Evolutionary conservation across 2,329 filamentous ascomycete genomes (phyloP).

Genomic region (Madurella mycetomatis): DNA sequence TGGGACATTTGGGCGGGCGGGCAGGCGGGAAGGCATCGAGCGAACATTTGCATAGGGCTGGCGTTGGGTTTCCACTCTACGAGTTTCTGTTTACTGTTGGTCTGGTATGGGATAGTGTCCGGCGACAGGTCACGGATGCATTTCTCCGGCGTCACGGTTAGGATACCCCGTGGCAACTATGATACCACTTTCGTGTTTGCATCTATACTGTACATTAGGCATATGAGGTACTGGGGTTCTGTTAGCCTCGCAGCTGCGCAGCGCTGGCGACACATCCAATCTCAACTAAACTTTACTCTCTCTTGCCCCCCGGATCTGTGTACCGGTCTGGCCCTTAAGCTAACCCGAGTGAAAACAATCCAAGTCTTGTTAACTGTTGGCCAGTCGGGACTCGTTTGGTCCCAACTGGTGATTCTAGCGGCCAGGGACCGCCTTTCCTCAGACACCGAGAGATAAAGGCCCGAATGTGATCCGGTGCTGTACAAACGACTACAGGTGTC

Average conservation of each 20-base stretch:
- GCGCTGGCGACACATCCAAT: slow-evolving; percentile 8
- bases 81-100: background rate
- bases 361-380: too few relatives aligned
- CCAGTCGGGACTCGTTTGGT: too few relatives aligned
- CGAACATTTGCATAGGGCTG: background rate
- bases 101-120: background rate
- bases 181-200: background rate
- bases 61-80: background rate
- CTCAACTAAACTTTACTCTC: slow-evolving; percentile 4
- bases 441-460: too few relatives aligned
- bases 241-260: background rate
- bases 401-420: too few relatives aligned
- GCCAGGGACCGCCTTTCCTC: too few relatives aligned
- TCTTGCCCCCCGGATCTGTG: background rate
- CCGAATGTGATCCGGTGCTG: too few relatives aligned
- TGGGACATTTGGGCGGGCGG: background rate
- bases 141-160: background rate
- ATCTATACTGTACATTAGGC: background rate
- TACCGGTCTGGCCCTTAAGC: too few relatives aligned
- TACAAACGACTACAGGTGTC: too few relatives aligned
- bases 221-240: background rate
- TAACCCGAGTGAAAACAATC: too few relatives aligned
- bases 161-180: background rate
- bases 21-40: too few relatives aligned
- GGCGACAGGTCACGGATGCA: background rate